Conservation (phyloP, 2,329 filamentous ascomycete genomes). For the Didymellaceae sp. region DNA sequence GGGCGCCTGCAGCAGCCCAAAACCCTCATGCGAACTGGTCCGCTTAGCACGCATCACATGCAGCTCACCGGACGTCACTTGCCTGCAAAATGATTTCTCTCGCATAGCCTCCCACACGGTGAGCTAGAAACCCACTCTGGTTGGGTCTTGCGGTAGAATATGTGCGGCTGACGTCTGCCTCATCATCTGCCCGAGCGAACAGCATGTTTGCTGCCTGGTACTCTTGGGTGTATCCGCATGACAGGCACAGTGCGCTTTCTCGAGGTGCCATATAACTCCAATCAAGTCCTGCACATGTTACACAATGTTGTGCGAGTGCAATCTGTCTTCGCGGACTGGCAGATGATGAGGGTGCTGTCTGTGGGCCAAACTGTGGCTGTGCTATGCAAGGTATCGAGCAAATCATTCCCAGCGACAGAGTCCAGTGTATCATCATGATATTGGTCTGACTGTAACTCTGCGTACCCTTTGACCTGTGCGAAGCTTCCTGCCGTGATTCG, state of each 20-base stretch:
- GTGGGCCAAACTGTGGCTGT: too few relatives aligned
- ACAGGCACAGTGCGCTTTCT: not conserved
- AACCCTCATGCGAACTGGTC: conserved; percentile 12
- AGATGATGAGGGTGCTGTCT: too few relatives aligned
- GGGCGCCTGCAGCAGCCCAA: conserved; percentile 4
- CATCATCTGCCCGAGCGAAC: not conserved
- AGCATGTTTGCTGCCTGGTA: conserved; percentile 1
- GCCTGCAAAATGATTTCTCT: not conserved
- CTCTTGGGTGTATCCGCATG: not conserved
- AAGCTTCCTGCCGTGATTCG: too few relatives aligned
- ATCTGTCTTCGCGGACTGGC: too few relatives aligned
- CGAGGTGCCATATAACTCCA: not conserved
- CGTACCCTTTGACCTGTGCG: too few relatives aligned
- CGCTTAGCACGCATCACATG: conserved; percentile 15
- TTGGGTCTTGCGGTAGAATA: not conserved
- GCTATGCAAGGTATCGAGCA: too few relatives aligned
- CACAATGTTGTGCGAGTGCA: not conserved
- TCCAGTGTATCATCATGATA: too few relatives aligned
- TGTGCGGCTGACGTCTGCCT: conserved; percentile 9
- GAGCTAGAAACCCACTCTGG: not conserved
- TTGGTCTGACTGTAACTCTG: too few relatives aligned
- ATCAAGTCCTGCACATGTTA: not conserved
- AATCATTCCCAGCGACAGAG: too few relatives aligned
- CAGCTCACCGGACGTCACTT: conserved; percentile 10
- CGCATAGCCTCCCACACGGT: conserved; percentile 8